phyloP scores from a whole-genome alignment of 192 early-diverging fungal genomes.

The Haplosporangium gracile region DNA sequence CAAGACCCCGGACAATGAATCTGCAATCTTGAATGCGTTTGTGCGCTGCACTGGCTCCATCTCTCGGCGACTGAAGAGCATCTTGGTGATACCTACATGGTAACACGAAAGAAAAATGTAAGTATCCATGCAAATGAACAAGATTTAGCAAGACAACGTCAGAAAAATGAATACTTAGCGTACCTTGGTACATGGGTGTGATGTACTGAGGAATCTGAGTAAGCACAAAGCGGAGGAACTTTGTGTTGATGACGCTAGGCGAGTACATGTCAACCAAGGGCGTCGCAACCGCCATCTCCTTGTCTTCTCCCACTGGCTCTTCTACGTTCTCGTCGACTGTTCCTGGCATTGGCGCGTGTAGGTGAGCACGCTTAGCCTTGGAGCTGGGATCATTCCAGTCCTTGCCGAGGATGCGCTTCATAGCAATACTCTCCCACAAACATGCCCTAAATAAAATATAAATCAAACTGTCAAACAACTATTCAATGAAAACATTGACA shows the following conservation, averaged over 20 bases:
- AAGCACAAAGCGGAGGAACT: slow-evolving; percentile 73
- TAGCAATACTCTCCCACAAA: slow-evolving; percentile 72
- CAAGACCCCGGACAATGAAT: slow-evolving; percentile 67
- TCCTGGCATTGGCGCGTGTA: slow-evolving; percentile 34
- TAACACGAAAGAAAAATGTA: slow-evolving; percentile 1
- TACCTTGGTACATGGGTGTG: slow-evolving; percentile 77
- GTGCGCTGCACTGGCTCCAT: slow-evolving; percentile 62
- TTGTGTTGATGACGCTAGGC: slow-evolving; percentile 75
- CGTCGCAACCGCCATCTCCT: slow-evolving; percentile 25
- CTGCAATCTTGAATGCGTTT: slow-evolving; percentile 70
- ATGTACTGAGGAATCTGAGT: slow-evolving; percentile 75
- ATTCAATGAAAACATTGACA: not conserved
- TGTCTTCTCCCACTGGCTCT: slow-evolving; percentile 28
- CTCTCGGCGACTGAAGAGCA: slow-evolving; percentile 68
- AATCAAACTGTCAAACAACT: not conserved
- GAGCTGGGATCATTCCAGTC: slow-evolving; percentile 73
- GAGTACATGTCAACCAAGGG: slow-evolving; percentile 63
- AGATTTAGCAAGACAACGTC: not conserved
- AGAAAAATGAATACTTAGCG: not conserved
- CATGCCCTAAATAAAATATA: slow-evolving; percentile 56
- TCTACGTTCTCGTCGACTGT: slow-evolving; percentile 41
- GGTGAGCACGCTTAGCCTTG: slow-evolving; percentile 53
- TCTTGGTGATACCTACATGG: slow-evolving; percentile 67
- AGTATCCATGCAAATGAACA: not conserved
- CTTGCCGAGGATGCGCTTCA: slow-evolving; percentile 72